These are phyloP conservation scores for Blastobotrys terrestris DNA, from an alignment of 805 yeast genomes.

Conservation along the genomic window DNA sequence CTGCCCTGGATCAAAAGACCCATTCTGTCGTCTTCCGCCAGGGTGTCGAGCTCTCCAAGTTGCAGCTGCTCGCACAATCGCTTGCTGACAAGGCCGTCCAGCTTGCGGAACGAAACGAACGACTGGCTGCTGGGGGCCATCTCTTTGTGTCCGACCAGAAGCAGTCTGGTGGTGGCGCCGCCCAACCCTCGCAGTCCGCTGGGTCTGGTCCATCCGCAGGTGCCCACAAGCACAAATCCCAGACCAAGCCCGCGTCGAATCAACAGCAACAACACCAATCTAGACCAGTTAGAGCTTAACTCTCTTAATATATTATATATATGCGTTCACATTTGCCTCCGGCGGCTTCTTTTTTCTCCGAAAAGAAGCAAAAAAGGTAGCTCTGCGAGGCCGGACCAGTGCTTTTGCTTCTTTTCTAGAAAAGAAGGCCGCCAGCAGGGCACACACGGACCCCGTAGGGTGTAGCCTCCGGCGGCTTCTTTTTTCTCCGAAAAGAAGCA, in stretches of 20 bases:
- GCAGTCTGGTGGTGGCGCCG: not conserved
- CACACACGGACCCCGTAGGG: too few relatives aligned
- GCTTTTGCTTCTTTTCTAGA: too few relatives aligned
- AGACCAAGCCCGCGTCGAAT: not conserved
- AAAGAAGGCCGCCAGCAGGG: too few relatives aligned
- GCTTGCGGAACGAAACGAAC: conserved; percentile 78
- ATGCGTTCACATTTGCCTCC: not conserved
- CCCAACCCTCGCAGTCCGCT: not conserved
- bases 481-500: too few relatives aligned
- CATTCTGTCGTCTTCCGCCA: conserved; percentile 60
- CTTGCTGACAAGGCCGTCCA: conserved; percentile 76
- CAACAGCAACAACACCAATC: conserved; percentile 2
- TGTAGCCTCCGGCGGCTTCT: too few relatives aligned
- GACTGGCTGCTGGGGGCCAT: conserved; percentile 72
- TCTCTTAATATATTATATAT: not conserved
- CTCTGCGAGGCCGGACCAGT: too few relatives aligned
- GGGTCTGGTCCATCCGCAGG: not conserved
- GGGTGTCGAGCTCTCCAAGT: conserved; percentile 72
- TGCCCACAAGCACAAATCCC: not conserved
- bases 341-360: not conserved
- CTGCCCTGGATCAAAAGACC: conserved; percentile 62
- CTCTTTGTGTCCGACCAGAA: conserved; percentile 25
- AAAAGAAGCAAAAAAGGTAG: too few relatives aligned
- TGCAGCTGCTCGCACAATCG: conserved; percentile 81
- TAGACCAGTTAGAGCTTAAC: conserved; percentile 3